Conservation (phyloP, 2,329 filamentous ascomycete genomes). For the Chalara sp. region DNA sequence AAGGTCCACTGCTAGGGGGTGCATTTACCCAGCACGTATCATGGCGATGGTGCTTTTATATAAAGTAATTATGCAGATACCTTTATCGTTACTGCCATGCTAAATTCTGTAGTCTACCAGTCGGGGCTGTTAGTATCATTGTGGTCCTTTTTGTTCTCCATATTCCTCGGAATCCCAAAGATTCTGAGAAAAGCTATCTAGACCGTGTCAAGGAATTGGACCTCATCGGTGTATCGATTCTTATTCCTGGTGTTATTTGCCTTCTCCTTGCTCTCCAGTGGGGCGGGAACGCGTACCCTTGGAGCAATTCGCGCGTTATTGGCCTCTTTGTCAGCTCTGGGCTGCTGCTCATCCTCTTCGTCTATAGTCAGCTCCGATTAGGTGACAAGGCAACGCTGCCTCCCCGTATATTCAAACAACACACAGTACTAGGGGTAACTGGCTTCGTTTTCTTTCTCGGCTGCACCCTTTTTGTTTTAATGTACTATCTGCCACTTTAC, state of each 20-base stretch:
- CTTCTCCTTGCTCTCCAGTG: slow-evolving; percentile 40
- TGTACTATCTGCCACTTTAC: slow-evolving; percentile 23
- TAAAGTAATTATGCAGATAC: not conserved
- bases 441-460: slow-evolving; percentile 21
- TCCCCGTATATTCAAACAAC: slow-evolving; percentile 29
- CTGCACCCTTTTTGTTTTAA: slow-evolving; percentile 25
- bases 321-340: slow-evolving; percentile 24
- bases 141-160: slow-evolving; percentile 30
- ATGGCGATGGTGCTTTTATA: slow-evolving; percentile 30
- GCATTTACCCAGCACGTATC: slow-evolving; percentile 30
- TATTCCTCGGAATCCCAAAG: slow-evolving; percentile 32
- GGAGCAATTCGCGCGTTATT: slow-evolving; percentile 22
- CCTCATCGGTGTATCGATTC: slow-evolving; percentile 33
- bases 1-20: slow-evolving; percentile 27
- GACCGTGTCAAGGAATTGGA: slow-evolving; percentile 33
- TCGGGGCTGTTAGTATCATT: slow-evolving; percentile 20
- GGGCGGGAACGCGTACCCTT: slow-evolving; percentile 31
- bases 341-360: slow-evolving; percentile 22
- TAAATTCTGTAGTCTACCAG: slow-evolving; percentile 31
- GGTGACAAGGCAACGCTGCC: slow-evolving; percentile 42
- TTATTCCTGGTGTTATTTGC: slow-evolving; percentile 32
- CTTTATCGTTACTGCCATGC: not conserved
- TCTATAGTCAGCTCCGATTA: slow-evolving; percentile 29
- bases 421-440: slow-evolving; percentile 26
- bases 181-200: slow-evolving; percentile 26